These are phyloP conservation scores for Trypanosoma boissoni DNA, from an alignment of 208 protist species.

Conservation along the genomic window DNA sequence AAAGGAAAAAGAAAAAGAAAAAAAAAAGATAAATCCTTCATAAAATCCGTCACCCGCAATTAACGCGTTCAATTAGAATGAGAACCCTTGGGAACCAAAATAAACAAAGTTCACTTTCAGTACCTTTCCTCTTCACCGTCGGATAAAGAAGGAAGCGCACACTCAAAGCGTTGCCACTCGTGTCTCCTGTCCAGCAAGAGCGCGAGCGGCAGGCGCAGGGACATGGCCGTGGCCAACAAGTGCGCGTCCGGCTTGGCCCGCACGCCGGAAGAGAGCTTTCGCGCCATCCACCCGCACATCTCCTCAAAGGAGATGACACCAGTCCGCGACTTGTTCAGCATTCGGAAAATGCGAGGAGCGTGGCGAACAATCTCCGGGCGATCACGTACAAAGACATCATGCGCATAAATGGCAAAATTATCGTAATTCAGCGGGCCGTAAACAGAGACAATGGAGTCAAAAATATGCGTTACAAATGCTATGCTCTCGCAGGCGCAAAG, in stretches of 20 bases:
- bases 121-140: constrained; percentile 67
- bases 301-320: constrained; percentile 85
- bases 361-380: constrained; percentile 63
- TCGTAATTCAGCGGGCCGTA: constrained; percentile 65
- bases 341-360: constrained; percentile 76
- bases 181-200: constrained; percentile 54
- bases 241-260: constrained; percentile 64
- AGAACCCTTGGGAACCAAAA: too few species aligned
- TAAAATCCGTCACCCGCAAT: constrained; percentile 7
- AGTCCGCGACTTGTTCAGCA: constrained; percentile 65
- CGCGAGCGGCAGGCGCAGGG: constrained; percentile 66
- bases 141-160: constrained; percentile 49
- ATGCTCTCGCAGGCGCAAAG: constrained; percentile 74
- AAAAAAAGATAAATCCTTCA: constrained; percentile 5
- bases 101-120: not conserved
- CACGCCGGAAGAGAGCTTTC: constrained; percentile 73
- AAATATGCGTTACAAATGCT: constrained; percentile 56
- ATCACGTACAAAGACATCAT: constrained; percentile 66
- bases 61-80: constrained; percentile 14
- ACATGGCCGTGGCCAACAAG: constrained; percentile 66
- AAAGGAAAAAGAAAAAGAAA: constrained; percentile 9
- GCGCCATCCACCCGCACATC: constrained; percentile 80
- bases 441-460: constrained; percentile 42
- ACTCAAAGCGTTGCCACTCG: constrained; percentile 51
- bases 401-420: constrained; percentile 53